phyloP scores from a whole-genome alignment of 306 rosid genomes.

The Fragaria iinumae region DNA sequence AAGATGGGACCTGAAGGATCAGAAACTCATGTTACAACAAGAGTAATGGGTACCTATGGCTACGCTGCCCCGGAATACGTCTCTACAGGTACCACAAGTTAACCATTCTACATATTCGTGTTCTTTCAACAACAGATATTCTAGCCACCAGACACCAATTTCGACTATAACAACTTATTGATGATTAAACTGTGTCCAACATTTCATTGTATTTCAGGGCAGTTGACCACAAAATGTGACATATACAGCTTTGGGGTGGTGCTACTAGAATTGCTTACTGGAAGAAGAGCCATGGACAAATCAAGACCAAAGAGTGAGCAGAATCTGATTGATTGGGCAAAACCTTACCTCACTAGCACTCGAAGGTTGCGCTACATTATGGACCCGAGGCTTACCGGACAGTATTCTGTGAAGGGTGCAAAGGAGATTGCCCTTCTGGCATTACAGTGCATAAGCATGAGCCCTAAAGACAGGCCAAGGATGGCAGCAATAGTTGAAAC shows the following conservation, averaged over 20 bases:
- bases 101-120: neutral
- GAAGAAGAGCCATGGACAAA: constrained; percentile 83
- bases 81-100: constrained; percentile 56
- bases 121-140: too few relatives aligned
- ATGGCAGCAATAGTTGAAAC: constrained; percentile 71
- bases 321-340: constrained; percentile 88
- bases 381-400: constrained; percentile 85
- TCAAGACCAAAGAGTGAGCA: constrained; percentile 73
- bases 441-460: constrained; percentile 63
- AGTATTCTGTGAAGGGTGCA: constrained; percentile 84
- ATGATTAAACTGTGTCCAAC: neutral
- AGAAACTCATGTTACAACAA: constrained; percentile 82
- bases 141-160: too few relatives aligned
- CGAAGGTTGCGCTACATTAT: constrained; percentile 61
- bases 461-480: constrained; percentile 87
- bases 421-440: constrained; percentile 74
- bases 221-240: constrained; percentile 84
- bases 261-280: constrained; percentile 76
- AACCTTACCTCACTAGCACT: constrained; percentile 62
- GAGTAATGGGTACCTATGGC: constrained; percentile 97
- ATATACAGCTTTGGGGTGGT: constrained; percentile 89
- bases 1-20: constrained; percentile 98
- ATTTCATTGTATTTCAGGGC: constrained; percentile 51
- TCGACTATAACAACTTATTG: neutral
- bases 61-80: constrained; percentile 96